These are phyloP conservation scores for Ogataea neopini DNA, from an alignment of 805 yeast genomes.

Conservation along the genomic window DNA sequence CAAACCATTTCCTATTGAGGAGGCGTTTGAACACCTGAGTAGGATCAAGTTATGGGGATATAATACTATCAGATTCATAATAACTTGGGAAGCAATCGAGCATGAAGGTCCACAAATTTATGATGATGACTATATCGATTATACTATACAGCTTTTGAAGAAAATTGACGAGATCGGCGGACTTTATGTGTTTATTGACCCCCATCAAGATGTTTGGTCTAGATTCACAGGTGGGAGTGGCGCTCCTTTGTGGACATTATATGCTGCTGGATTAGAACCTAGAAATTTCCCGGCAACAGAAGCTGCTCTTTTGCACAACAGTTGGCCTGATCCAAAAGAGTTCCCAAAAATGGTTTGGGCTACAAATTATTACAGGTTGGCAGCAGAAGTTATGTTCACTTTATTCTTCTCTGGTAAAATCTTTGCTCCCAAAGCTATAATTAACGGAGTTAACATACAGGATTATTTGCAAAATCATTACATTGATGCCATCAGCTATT, in stretches of 20 bases:
- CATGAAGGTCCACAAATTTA: conserved; percentile 84
- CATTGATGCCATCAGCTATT: conserved; percentile 50
- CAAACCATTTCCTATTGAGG: conserved; percentile 74
- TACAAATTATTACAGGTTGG: conserved; percentile 77
- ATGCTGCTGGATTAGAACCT: conserved; percentile 87
- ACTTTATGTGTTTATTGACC: conserved; percentile 76
- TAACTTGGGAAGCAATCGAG: conserved; percentile 93
- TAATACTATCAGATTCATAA: conserved; percentile 71
- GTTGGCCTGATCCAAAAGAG: conserved; percentile 42
- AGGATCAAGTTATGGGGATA: conserved; percentile 81
- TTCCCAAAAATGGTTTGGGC: conserved; percentile 93
- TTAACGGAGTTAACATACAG: conserved; percentile 77
- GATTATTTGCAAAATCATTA: conserved; percentile 70
- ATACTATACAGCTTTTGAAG: conserved; percentile 61
- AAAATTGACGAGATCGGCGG: conserved; percentile 66
- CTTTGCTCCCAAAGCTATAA: conserved; percentile 72
- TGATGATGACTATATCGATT: conserved; percentile 74
- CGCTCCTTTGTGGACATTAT: conserved; percentile 90
- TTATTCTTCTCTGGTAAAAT: conserved; percentile 76
- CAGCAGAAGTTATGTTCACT: conserved; percentile 79
- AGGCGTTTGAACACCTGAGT: conserved; percentile 66
- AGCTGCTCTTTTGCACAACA: conserved; percentile 78
- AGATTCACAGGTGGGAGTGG: conserved; percentile 89
- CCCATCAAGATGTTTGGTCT: conserved; percentile 96
- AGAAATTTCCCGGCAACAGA: conserved; percentile 66